Conservation (phyloP, 163 green algal species). For the Smithsoniella earleae region DNA sequence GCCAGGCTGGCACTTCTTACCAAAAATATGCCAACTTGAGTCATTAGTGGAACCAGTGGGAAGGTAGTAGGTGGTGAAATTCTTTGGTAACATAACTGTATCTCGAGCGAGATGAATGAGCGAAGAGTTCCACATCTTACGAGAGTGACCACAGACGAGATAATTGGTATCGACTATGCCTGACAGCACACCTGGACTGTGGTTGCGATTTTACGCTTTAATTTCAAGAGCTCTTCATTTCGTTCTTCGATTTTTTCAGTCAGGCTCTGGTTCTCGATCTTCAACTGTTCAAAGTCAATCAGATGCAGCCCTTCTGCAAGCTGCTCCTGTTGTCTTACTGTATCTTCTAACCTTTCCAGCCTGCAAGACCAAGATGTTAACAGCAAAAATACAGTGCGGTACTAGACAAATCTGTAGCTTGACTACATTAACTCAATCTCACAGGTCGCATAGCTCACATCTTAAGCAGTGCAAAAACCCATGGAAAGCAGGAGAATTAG, state of each 20-base stretch:
- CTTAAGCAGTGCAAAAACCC: not conserved
- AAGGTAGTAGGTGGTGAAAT: too few relatives aligned
- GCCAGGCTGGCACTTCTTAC: too few relatives aligned
- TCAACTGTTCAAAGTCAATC: slow-evolving; percentile 91
- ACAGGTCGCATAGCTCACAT: not conserved
- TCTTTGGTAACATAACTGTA: too few relatives aligned
- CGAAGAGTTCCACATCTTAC: too few relatives aligned
- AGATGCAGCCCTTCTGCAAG: slow-evolving; percentile 77
- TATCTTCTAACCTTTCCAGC: slow-evolving; percentile 41
- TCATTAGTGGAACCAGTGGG: too few relatives aligned
- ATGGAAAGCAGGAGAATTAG: too few relatives aligned
- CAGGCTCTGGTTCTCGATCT: slow-evolving; percentile 81
- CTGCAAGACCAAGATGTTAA: slow-evolving; percentile 4
- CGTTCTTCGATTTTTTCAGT: slow-evolving; percentile 79
- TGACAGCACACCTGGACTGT: slow-evolving; percentile 57
- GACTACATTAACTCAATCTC: not conserved
- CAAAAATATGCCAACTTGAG: too few relatives aligned
- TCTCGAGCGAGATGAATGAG: too few relatives aligned
- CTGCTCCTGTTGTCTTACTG: slow-evolving; percentile 51
- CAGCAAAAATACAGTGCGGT: not conserved
- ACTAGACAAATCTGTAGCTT: not conserved
- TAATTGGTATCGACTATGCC: too few relatives aligned
- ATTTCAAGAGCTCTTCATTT: slow-evolving; percentile 74
- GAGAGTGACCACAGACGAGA: too few relatives aligned
- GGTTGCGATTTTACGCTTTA: slow-evolving; percentile 67